Conservation (phyloP, 306 rosid genomes). For the Cucurbita pepo region DNA sequence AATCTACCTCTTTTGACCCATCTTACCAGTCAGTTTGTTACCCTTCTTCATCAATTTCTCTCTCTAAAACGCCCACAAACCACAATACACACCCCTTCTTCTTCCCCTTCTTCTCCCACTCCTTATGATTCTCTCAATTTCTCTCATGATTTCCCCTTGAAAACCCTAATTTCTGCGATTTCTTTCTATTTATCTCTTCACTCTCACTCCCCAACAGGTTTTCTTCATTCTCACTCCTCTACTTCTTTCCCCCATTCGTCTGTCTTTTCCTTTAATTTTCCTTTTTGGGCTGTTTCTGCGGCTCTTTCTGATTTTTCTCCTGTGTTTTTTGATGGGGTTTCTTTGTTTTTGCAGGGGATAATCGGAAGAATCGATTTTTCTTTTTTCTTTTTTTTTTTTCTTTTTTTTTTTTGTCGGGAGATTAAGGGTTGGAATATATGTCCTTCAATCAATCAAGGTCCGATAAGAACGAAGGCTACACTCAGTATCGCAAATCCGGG, state of each 20-base stretch:
- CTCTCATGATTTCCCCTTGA: conserved; percentile 24
- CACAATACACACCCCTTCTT: too few relatives aligned
- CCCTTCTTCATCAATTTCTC: conserved; percentile 3
- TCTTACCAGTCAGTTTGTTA: conserved; percentile 32
- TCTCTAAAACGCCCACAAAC: not conserved
- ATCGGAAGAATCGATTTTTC: not conserved
- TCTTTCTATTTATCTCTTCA: conserved; percentile 3
- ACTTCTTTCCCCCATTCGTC: not conserved
- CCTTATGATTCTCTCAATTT: not conserved
- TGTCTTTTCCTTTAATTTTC: not conserved
- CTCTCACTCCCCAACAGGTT: conserved; percentile 20
- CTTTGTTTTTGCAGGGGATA: conserved; percentile 16
- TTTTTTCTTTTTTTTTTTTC: too few relatives aligned
- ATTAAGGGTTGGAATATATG: conserved; percentile 67
- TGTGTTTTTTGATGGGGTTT: conserved; percentile 23
- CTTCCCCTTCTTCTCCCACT: not conserved
- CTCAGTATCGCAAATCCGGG: conserved; percentile 41
- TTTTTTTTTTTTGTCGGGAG: conserved; percentile 11
- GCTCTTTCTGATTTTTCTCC: not conserved
- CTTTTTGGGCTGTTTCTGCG: not conserved
- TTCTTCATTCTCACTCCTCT: conserved; percentile 1
- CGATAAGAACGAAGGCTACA: conserved; percentile 21
- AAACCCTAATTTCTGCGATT: conserved; percentile 36
- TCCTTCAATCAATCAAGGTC: conserved; percentile 94
- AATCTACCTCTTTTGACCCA: conserved; percentile 51